Base-by-base conservation (phyloP, 169 alveolate species). In the Haemoproteus tartakovskyi region DNA sequence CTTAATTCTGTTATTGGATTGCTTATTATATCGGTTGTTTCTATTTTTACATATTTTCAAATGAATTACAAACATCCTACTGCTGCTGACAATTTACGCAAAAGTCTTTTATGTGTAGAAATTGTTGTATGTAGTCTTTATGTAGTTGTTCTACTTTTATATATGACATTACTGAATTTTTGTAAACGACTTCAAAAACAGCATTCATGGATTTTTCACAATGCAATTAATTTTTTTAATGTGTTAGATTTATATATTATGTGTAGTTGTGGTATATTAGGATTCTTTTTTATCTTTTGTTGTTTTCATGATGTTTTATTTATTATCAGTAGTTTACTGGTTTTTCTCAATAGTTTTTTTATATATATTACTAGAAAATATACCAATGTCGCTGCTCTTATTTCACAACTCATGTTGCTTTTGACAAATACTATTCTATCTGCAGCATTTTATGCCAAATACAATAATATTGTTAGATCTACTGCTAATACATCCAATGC, bases 211-310 rank as follows among this genome's bases (percentile, higher is more conserved):
- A 26, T 57, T 45, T 74, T 56, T 45, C 48, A 54, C 19, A 60
- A 57, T 37, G 33, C 57, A 56, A 43, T 74, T 14, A 43, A 41
- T 27, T 24, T 56, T 30, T 74, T 74, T 60, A 74, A 74, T 38
- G 54, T 56, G 14, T 48, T 57, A 14, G 84, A 74, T 43, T 1
- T 74, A 57, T 48, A 60, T 22, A 41, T 57, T 27, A 14, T 74
- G 22, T 57, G 54, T 30, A 29, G 62, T n/a, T 74, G 54, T 45
- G 60, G 78, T 6, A 27, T 30, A 18, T 26, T 74, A 12, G 84
- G 63, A 30, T 74, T 74, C 24, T 56, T 74, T 36, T 56, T 36
- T 51, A 74, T 74, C 21, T 74, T 74, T 74, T 48, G 41, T 9
- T 56, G 62, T 45, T 50, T 56, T 2, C 43, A 12, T 3, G 29